phyloP scores from a whole-genome alignment of 345 rosid species.

The Carallia pectinifolia region DNA sequence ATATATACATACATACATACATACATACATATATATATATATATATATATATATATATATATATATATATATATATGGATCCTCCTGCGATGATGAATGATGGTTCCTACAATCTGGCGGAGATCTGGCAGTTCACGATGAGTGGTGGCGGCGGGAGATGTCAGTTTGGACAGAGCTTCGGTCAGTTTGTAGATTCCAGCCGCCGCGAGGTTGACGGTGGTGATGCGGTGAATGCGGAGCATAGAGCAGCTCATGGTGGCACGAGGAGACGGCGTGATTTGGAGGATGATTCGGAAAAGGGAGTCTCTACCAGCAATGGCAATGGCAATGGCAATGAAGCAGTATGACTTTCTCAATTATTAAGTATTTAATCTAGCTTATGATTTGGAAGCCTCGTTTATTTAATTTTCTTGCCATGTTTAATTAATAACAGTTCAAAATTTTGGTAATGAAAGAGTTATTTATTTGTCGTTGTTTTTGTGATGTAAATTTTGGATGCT shows the following conservation, averaged over 20 bases:
- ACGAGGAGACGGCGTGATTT: conserved; percentile 54
- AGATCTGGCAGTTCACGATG: conserved; percentile 81
- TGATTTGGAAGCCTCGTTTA: neutral
- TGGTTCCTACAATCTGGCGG: conserved; percentile 51
- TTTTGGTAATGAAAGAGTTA: conserved; percentile 5
- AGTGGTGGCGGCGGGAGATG: conserved; percentile 42
- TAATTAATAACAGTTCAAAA: neutral
- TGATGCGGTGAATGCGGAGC: conserved; percentile 46
- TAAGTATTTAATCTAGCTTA: neutral
- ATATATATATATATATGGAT: conserved; percentile 44
- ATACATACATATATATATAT: too few species aligned
- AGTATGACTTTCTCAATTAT: conserved; percentile 27
- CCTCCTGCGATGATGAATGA: conserved; percentile 63
- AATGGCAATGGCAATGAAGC: conserved; percentile 33
- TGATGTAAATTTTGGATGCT: conserved; percentile 1
- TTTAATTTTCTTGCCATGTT: neutral
- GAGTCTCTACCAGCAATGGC: conserved; percentile 48
- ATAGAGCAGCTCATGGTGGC: conserved; percentile 28
- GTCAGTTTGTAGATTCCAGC: conserved; percentile 31
- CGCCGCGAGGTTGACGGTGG: conserved; percentile 30
- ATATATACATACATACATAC: too few species aligned
- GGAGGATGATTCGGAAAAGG: conserved; percentile 48
- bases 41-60: too few species aligned
- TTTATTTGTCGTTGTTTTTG: conserved; percentile 5
- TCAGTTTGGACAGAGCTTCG: conserved; percentile 40